phyloP scores from a whole-genome alignment of 1,139 yeast genomes.

The Petasospora fabianii region DNA sequence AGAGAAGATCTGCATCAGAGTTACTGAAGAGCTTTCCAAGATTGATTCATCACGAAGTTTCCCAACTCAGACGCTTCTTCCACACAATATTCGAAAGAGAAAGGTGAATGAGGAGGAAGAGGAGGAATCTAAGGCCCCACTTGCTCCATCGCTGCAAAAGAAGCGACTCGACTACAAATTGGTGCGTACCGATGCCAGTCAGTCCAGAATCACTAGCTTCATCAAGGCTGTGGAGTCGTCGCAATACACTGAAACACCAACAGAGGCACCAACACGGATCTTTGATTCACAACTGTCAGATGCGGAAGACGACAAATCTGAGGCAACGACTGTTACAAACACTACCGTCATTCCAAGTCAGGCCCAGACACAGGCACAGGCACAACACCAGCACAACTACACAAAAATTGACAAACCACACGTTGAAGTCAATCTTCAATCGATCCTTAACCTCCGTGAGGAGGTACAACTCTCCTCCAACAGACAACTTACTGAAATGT shows the following conservation, averaged over 20 bases:
- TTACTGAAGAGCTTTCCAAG: slow-evolving; percentile 51
- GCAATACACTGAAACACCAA: background rate
- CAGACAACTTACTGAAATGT: slow-evolving; percentile 56
- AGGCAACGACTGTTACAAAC: too few relatives aligned
- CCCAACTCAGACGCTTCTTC: slow-evolving; percentile 56
- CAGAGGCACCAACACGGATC: background rate
- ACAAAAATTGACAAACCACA: slow-evolving; percentile 6
- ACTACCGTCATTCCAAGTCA: background rate
- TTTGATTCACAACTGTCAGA: slow-evolving; percentile 1
- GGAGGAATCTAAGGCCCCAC: slow-evolving; percentile 3
- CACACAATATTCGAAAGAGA: slow-evolving; percentile 20
- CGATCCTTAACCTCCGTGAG: slow-evolving; percentile 51
- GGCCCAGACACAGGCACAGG: background rate
- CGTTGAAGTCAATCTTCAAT: slow-evolving; percentile 47
- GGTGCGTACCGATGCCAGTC: slow-evolving; percentile 73
- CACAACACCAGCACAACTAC: background rate
- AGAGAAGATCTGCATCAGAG: slow-evolving; percentile 47
- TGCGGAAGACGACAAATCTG: too few relatives aligned
- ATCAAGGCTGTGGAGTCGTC: slow-evolving; percentile 5
- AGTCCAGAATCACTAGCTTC: slow-evolving; percentile 46
- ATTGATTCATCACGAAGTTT: slow-evolving; percentile 70
- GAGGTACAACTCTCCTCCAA: slow-evolving; percentile 48
- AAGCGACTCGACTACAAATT: slow-evolving; percentile 54
- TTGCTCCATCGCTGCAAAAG: slow-evolving; percentile 15
- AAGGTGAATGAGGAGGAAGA: slow-evolving; percentile 9